Evolutionary conservation across 345 rosid species (phyloP).

Genomic region (Luvunga scandens): DNA sequence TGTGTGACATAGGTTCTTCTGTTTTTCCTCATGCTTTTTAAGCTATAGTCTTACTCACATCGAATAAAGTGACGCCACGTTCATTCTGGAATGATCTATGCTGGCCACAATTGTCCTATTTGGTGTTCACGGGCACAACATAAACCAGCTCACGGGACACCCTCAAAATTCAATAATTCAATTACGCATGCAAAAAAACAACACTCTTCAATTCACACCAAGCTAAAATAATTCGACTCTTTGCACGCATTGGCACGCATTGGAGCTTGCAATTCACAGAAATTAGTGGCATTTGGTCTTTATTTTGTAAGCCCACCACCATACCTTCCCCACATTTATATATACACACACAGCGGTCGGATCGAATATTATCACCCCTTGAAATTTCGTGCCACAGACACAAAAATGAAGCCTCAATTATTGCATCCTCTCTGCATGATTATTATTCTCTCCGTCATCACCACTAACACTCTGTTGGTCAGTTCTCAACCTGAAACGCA

Average conservation of each 20-base stretch:
- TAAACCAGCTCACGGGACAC: constrained; percentile 31
- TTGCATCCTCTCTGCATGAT: constrained; percentile 25
- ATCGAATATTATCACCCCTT: not conserved
- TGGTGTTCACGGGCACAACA: constrained; percentile 38
- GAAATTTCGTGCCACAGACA: constrained; percentile 4
- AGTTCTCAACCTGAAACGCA: constrained; percentile 12
- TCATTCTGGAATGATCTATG: constrained; percentile 20
- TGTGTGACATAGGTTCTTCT: too few species aligned
- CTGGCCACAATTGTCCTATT: not conserved
- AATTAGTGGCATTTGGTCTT: not conserved
- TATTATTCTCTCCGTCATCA: constrained; percentile 22
- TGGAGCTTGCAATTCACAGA: constrained; percentile 10
- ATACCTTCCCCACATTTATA: not conserved
- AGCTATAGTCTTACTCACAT: not conserved
- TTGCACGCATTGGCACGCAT: constrained; percentile 1
- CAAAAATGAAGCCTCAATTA: constrained; percentile 35
- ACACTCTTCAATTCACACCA: not conserved
- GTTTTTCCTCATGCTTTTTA: too few species aligned
- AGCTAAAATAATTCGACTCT: not conserved
- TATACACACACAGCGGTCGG: not conserved
- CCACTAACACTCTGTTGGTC: not conserved
- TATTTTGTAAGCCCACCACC: not conserved
- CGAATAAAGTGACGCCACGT: constrained; percentile 5
- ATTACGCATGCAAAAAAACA: not conserved
- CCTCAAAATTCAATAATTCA: not conserved